These are phyloP conservation scores for Backusella parvicylindrica DNA, from an alignment of 192 early-diverging fungal genomes.

Conservation along the genomic window DNA sequence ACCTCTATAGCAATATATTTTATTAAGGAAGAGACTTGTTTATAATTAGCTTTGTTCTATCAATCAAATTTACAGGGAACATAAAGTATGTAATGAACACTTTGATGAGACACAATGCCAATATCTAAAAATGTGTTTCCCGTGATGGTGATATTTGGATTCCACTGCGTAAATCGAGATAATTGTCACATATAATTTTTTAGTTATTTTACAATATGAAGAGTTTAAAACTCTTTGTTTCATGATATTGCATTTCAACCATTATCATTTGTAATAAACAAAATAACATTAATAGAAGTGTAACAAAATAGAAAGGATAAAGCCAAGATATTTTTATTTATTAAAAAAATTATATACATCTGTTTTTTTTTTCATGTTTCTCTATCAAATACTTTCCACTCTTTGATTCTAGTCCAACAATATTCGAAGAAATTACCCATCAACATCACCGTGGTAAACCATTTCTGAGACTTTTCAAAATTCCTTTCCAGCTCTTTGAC, in stretches of 20 bases:
- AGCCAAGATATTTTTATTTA: background rate
- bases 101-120: background rate
- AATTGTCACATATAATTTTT: background rate
- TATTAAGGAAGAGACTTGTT: background rate
- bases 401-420: background rate
- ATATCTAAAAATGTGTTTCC: background rate
- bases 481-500: background rate
- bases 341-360: too few species aligned
- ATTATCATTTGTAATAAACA: background rate
- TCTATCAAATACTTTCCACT: background rate
- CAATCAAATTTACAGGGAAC: background rate
- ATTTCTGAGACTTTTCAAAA: background rate
- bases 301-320: background rate
- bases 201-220: background rate
- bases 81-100: background rate
- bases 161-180: background rate
- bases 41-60: background rate
- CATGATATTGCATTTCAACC: background rate
- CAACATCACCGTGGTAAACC: background rate
- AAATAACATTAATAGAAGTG: too few species aligned
- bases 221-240: background rate
- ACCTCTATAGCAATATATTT: background rate
- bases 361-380: background rate
- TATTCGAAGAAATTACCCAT: background rate
- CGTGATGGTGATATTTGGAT: background rate